Base-by-base conservation (phyloP, 768 basidiomycete genomes). In the Pleurotus tuber-regium region DNA sequence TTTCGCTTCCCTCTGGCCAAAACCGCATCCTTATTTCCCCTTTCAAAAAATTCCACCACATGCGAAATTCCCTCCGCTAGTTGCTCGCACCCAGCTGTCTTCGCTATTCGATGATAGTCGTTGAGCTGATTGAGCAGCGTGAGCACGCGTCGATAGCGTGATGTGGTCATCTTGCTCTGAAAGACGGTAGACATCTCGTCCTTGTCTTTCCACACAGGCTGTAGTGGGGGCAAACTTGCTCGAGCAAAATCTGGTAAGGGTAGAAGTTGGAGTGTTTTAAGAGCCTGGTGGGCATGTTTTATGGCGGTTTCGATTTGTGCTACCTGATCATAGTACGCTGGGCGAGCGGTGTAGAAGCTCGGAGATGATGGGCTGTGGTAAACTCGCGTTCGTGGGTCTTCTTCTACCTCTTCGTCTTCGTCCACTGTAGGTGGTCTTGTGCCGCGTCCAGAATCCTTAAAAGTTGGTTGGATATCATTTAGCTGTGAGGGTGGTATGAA, bases 281-380 rank as follows among this genome's bases (percentile, higher is more conserved):
- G 79, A 2, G 80, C 77, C 2, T 65, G 63, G n/a, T 83, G 81
- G 3, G 84, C 71, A 36, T 76, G 69, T 24, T 73, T 64, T 25
- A 89, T 74, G 46, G 88, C 85, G 9, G 70, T 70, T 61, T 92
- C 83, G 14, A 96, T 79, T 36, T 77, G 70, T 38, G 73, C 69
- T 36, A 94, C 67, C 51, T 83, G 79, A 66, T 94, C 89, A 65
- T 84, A 84, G 72, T 84, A 94, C 19, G 72, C 71, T 1, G 88
- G 73, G 28, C 86, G 83, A 12, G 85, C 86, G 14, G 93, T 92
- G 72, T 90, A 97, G 71, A 93, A 95, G 42, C 80, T 82, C 18
- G 91, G 82, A 6, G 90, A 87, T 16, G 75, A 67, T 0, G 91
- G 91, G n/a, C 36, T 40, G 18, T 39, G 39, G 35, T 19, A 38